Percentiles rank a stretch among this genome's conserved stretches.
phyloP scores from a whole-genome alignment of 495 filamentous ascomycete genomes.

The Penicillium waksmanii region DNA sequence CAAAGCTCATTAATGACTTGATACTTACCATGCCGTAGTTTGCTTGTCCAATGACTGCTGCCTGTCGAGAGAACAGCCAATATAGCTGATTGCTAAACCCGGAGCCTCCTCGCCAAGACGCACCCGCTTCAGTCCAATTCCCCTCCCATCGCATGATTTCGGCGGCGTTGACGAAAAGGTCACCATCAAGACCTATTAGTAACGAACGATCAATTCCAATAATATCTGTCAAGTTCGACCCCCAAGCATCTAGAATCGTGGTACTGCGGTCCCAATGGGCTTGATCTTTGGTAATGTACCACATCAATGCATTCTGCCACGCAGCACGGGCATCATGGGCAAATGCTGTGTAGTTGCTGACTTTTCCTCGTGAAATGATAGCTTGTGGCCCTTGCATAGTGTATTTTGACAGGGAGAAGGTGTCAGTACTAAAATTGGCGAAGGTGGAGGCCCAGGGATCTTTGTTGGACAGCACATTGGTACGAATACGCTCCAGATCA shows the following conservation, averaged over 20 bases:
- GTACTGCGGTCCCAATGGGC: slow-evolving; percentile 34
- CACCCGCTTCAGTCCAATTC: slow-evolving; percentile 38
- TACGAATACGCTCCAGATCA: not conserved
- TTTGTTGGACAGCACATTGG: not conserved
- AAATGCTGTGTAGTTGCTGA: slow-evolving; percentile 39
- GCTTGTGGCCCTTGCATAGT: slow-evolving; percentile 33
- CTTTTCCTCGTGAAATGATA: slow-evolving; percentile 28
- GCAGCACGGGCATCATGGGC: slow-evolving; percentile 36
- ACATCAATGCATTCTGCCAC: slow-evolving; percentile 44
- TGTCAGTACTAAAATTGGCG: slow-evolving; percentile 7
- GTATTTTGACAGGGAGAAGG: slow-evolving; percentile 29
- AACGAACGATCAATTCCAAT: slow-evolving; percentile 37
- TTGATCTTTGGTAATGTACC: slow-evolving; percentile 39
- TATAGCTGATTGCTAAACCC: slow-evolving; percentile 45
- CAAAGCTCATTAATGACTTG: slow-evolving; percentile 39
- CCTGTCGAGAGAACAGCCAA: slow-evolving; percentile 41
- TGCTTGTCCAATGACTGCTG: slow-evolving; percentile 39
- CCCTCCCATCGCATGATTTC: slow-evolving; percentile 47
- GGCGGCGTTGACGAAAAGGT: slow-evolving; percentile 39
- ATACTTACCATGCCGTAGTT: slow-evolving; percentile 18
- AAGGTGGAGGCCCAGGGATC: not conserved
- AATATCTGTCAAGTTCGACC: slow-evolving; percentile 34
- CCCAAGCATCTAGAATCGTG: slow-evolving; percentile 42
- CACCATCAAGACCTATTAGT: slow-evolving; percentile 36
- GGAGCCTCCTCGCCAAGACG: slow-evolving; percentile 33